These are phyloP conservation scores for Pyrrhoderma noxium DNA, from an alignment of 1,284 basidiomycete genomes.

Conservation along the genomic window DNA sequence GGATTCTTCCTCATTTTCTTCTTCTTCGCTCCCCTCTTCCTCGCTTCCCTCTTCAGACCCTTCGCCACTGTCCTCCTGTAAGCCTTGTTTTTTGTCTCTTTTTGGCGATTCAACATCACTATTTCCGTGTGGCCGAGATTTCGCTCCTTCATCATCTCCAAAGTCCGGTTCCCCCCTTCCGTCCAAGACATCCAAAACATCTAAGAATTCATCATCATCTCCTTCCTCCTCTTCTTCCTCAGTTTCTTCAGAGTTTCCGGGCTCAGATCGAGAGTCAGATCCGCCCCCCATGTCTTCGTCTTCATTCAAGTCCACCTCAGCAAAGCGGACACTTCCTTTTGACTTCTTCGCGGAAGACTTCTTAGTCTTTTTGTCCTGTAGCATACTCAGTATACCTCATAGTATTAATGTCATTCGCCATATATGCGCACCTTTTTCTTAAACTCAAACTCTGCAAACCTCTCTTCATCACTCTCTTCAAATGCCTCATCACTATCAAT, in stretches of 20 bases:
- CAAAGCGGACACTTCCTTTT: conserved; percentile 34
- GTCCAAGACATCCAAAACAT: conserved; percentile 62
- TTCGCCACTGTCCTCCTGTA: conserved; percentile 26
- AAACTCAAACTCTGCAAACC: conserved; percentile 63
- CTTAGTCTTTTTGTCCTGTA: conserved; percentile 12
- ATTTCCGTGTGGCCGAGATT: conserved; percentile 9
- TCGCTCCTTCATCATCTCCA: conserved; percentile 20
- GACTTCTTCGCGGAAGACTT: conserved; percentile 4
- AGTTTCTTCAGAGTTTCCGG: neutral
- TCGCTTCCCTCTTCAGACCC: conserved; percentile 33
- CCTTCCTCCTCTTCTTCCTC: conserved; percentile 46
- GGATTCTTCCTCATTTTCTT: conserved; percentile 33
- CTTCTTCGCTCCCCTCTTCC: conserved; percentile 30
- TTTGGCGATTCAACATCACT: conserved; percentile 29
- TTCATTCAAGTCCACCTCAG: conserved; percentile 62
- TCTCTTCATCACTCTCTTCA: conserved; percentile 76
- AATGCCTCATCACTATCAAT: conserved; percentile 76
- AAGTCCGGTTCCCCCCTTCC: conserved; percentile 46
- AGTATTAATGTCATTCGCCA: neutral
- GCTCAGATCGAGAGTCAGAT: conserved; percentile 25
- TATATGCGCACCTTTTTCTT: conserved; percentile 14
- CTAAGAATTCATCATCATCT: conserved; percentile 54
- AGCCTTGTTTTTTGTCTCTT: conserved; percentile 19
- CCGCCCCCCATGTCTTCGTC: conserved; percentile 36
- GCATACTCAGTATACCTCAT: neutral